phyloP scores from a whole-genome alignment of 2,329 filamentous ascomycete genomes.

The Bipolaris cookei region DNA sequence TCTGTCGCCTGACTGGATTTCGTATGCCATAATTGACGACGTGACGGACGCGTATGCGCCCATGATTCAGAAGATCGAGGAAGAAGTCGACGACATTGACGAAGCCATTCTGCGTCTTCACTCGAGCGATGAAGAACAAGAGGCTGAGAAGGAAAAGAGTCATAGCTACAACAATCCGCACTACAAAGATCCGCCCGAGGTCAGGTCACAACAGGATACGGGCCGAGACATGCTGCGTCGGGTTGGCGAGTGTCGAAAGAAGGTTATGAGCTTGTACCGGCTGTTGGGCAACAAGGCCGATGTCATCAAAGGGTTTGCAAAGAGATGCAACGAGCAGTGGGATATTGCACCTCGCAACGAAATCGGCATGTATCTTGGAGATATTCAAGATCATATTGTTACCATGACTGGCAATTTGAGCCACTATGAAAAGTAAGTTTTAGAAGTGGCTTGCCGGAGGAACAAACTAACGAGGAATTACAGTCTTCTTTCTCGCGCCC shows the following conservation, averaged over 20 bases:
- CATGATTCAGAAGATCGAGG: constrained; percentile 88
- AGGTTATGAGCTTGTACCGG: constrained; percentile 94
- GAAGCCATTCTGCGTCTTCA: constrained; percentile 87
- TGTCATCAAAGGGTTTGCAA: constrained; percentile 98
- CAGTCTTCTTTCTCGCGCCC: constrained; percentile 86
- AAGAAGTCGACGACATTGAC: constrained; percentile 97
- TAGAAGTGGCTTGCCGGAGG: not conserved
- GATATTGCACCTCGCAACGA: constrained; percentile 93
- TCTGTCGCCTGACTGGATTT: constrained; percentile 95
- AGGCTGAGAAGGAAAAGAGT: constrained; percentile 35
- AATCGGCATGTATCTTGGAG: constrained; percentile 95
- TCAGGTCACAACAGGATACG: constrained; percentile 52
- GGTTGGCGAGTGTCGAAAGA: constrained; percentile 93
- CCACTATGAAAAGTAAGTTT: constrained; percentile 89
- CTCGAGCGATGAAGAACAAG: constrained; percentile 56
- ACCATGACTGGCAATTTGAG: constrained; percentile 97
- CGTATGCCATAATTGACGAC: constrained; percentile 96
- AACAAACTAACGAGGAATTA: constrained; percentile 19
- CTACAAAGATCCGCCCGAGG: constrained; percentile 44
- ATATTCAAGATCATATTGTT: constrained; percentile 98
- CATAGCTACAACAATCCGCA: constrained; percentile 41
- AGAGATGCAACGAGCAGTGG: constrained; percentile 97
- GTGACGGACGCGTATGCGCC: constrained; percentile 97
- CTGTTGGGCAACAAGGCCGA: constrained; percentile 96
- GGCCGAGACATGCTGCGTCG: constrained; percentile 86